Base-by-base conservation (phyloP, 768 basidiomycete species). In the Lactifluus volemus region DNA sequence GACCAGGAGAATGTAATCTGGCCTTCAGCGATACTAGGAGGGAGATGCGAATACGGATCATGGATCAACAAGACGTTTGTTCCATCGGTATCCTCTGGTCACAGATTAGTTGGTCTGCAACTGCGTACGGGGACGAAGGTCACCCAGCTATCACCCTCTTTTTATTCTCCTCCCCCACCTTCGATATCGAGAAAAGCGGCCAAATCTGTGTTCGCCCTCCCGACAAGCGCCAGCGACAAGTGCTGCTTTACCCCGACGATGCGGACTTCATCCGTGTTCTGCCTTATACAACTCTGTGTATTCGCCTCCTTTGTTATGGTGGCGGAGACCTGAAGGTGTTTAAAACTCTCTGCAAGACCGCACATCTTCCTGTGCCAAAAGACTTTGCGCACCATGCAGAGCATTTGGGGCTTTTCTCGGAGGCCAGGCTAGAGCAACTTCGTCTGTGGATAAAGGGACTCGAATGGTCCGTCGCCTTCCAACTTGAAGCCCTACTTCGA, bases 391-490 rank as follows among this genome's bases (percentile, higher is more conserved):
- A 77, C 64, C 74, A 71, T 8, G 68, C 78, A 25, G 80, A 75
- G 19, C 68, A 68, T 34, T 73, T 80, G 29, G 67, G 63, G 1
- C 73, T 84, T 15, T 87, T 84, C 65, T 77, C 81, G 9, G 34
- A 61, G 9, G 32, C 29, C 8, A 70, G 70, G 2, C 67, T 81
- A 49, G 59, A 67, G 1, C 50, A 66, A 41, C 72, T 79, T 38
- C 61, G 70, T 11, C 21, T 14, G 2, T 77, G 75, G 71, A 67
- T 81, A 32, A 62, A 50, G 21, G 41, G 39, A 15, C 67, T 83
- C 14, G 69, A 75, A 9, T 85, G 80, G 81, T 63, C 64, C 45
- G 74, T 86, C n/a, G 78, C 83, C 0, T 86, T 84, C 64, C 85
- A 88, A 67, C 70, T 86, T 36, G 80, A 84, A 59, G 73, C 77